A percentile compares a stretch with the other conserved stretches of the same genome.
These are phyloP conservation scores for Penicillium sp. DNA, from an alignment of 2,329 filamentous ascomycete species.

Conservation along the genomic window DNA sequence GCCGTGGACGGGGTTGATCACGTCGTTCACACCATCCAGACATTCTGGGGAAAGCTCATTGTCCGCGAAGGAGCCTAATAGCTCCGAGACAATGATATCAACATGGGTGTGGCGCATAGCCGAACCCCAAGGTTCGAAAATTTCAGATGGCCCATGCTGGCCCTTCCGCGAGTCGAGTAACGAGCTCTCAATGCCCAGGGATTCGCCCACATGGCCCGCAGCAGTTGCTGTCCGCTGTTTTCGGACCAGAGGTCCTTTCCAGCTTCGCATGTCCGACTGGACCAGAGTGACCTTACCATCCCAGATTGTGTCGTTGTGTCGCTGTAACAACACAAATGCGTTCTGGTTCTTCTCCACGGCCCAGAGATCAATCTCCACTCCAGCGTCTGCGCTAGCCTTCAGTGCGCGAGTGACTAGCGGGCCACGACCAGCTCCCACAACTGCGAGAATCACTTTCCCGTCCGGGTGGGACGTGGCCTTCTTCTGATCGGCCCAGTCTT, in stretches of 20 bases:
- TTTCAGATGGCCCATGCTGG: slow-evolving; percentile 32
- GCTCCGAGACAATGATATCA: slow-evolving; percentile 90
- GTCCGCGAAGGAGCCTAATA: slow-evolving; percentile 89
- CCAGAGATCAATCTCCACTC: slow-evolving; percentile 80
- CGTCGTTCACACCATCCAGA: slow-evolving; percentile 89
- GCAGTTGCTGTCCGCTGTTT: slow-evolving; percentile 21
- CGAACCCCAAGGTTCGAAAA: slow-evolving; percentile 48
- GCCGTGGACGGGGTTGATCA: slow-evolving; percentile 75
- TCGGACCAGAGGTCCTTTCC: slow-evolving; percentile 70
- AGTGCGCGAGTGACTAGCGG: slow-evolving; percentile 87
- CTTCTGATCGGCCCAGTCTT: slow-evolving; percentile 70
- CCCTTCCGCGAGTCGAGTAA: slow-evolving; percentile 24
- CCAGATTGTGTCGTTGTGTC: slow-evolving; percentile 84
- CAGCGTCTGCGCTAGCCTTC: slow-evolving; percentile 72
- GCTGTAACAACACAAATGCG: slow-evolving; percentile 86
- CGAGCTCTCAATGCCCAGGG: slow-evolving; percentile 33
- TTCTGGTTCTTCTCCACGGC: slow-evolving; percentile 98
- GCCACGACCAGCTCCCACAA: slow-evolving; percentile 89
- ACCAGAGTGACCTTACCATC: slow-evolving; percentile 76
- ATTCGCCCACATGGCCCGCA: slow-evolving; percentile 34
- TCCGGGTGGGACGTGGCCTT: slow-evolving; percentile 72
- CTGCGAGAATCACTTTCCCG: slow-evolving; percentile 77
- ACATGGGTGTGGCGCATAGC: slow-evolving; percentile 47
- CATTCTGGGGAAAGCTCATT: slow-evolving; percentile 97
- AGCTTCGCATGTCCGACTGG: slow-evolving; percentile 95